Conservation (phyloP, 106 monocot genomes). For the Alisma plantagoaquatica region DNA sequence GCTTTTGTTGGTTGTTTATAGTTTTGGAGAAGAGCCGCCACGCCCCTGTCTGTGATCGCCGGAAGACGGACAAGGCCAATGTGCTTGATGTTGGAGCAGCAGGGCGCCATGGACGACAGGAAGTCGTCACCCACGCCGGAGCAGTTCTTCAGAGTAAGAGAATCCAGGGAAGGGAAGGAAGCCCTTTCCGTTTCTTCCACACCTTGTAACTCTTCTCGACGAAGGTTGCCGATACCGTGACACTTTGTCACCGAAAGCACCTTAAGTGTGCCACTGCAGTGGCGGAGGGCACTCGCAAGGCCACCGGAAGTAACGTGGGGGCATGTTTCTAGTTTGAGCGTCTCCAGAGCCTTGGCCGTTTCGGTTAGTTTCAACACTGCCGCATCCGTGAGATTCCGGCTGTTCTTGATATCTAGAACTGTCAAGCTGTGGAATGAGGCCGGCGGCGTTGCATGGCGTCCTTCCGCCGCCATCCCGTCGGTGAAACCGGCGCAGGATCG, state of each 20-base stretch:
- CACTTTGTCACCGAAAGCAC: constrained; percentile 7
- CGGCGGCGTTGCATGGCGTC: neutral
- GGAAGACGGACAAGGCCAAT: constrained; percentile 8
- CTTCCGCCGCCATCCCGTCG: neutral
- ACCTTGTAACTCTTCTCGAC: neutral
- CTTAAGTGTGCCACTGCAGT: constrained; percentile 9
- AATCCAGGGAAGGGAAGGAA: neutral
- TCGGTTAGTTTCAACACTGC: neutral
- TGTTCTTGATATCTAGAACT: constrained; percentile 4
- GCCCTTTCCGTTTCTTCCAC: neutral
- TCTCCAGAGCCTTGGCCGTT: neutral
- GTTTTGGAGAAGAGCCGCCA: constrained; percentile 1
- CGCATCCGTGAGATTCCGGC: constrained; percentile 4
- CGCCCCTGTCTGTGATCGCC: constrained; percentile 18
- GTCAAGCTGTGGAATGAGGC: neutral
- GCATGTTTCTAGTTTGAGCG: constrained; percentile 13
- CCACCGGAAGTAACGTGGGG: constrained; percentile 7
- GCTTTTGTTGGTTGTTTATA: neutral
- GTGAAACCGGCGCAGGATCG: constrained; percentile 1
- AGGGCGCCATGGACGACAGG: neutral
- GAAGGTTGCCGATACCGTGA: neutral
- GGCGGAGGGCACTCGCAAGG: neutral
- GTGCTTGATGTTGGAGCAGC: neutral
- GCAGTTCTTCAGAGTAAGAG: constrained; percentile 16
- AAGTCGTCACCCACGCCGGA: constrained; percentile 2